These are phyloP conservation scores for Pecoramyces ruminantium DNA, from an alignment of 192 early-diverging fungal genomes.

Conservation along the genomic window DNA sequence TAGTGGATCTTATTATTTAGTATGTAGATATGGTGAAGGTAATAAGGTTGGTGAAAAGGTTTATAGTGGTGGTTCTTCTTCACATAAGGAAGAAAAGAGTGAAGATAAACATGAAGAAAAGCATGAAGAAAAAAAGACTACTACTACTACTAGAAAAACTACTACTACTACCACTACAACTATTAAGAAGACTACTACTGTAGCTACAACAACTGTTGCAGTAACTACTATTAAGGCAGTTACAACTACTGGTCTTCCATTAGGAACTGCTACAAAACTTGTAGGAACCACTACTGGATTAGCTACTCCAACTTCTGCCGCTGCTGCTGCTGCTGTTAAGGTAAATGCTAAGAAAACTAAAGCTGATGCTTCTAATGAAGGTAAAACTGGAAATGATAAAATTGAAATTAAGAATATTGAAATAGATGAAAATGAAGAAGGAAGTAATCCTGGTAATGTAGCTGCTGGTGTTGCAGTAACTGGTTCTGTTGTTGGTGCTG, in stretches of 20 bases:
- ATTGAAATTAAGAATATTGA: not conserved
- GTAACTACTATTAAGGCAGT: not conserved
- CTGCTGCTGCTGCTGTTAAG: no score
- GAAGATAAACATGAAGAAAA: not conserved
- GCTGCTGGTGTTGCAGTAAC: not conserved
- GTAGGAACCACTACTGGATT: no score
- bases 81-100: no score
- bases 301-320: no score
- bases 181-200: not conserved
- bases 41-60: not conserved
- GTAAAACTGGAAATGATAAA: not conserved
- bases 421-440: not conserved
- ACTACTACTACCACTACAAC: not conserved
- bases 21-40: not conserved
- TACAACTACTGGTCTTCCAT: no score
- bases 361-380: no score
- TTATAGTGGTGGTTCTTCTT: not conserved
- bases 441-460: not conserved
- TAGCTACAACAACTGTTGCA: no score
- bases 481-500: not conserved
- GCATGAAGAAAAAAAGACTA: not conserved
- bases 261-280: no score
- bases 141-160: no score
- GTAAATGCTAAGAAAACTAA: no score
- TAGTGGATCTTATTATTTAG: not conserved